Percentiles rank a stretch among this genome's conserved stretches.
These are phyloP conservation scores for Fragaria vesca DNA, from an alignment of 306 rosid species.

Conservation along the genomic window DNA sequence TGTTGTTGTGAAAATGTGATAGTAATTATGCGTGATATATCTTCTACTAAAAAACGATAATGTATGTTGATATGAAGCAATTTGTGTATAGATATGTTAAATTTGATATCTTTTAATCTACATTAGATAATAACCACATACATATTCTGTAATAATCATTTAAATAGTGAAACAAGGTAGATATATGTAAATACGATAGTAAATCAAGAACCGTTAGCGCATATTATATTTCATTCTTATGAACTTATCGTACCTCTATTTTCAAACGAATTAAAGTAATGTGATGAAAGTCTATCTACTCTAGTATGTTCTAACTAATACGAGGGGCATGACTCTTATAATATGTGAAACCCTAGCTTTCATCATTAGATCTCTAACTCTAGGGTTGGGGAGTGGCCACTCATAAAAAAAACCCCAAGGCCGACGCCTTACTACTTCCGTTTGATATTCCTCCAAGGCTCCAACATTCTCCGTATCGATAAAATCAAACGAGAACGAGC, in stretches of 20 bases:
- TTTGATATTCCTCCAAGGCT: conserved; percentile 18
- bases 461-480: conserved; percentile 25
- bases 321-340: not conserved
- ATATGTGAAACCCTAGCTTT: not conserved
- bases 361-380: not conserved
- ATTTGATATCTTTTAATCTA: not conserved
- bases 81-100: not conserved
- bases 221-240: too few relatives aligned
- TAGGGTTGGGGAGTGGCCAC: not conserved
- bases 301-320: not conserved
- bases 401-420: not conserved
- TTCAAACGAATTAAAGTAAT: not conserved
- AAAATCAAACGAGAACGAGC: conserved; percentile 2
- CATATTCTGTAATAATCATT: not conserved
- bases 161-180: too few relatives aligned
- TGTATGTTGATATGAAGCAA: not conserved
- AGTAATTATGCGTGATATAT: too few relatives aligned
- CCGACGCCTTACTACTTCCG: not conserved
- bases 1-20: not conserved
- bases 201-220: too few relatives aligned
- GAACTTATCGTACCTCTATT: not conserved
- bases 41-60: too few relatives aligned
- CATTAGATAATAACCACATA: too few relatives aligned
- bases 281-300: not conserved
- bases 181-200: too few relatives aligned